Conservation (phyloP, 768 basidiomycete genomes). For the Leccinum subgranulosum region DNA sequence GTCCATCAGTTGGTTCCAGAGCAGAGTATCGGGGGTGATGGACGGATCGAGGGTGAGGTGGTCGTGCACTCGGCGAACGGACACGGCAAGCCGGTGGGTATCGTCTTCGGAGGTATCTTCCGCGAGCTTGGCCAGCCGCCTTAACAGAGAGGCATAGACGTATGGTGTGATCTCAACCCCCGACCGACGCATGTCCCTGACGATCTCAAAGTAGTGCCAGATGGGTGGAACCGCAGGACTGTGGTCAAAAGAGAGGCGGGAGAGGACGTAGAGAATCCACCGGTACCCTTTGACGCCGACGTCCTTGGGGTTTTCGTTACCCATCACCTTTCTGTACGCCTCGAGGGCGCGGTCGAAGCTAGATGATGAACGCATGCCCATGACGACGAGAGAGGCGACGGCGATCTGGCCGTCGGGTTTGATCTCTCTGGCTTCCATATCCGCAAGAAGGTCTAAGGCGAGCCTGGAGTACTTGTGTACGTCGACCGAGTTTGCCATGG, state of each 20-base stretch:
- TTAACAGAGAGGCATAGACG: slow-evolving; percentile 68
- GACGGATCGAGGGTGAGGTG: slow-evolving; percentile 74
- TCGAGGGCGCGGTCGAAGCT: slow-evolving; percentile 58
- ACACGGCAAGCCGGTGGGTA: slow-evolving; percentile 37
- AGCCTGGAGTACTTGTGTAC: slow-evolving; percentile 46
- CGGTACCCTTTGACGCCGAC: slow-evolving; percentile 60
- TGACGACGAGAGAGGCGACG: slow-evolving; percentile 50
- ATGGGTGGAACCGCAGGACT: slow-evolving; percentile 38
- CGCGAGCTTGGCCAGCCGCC: slow-evolving; percentile 49
- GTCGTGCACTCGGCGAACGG: slow-evolving; percentile 69
- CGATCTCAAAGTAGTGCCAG: slow-evolving; percentile 67
- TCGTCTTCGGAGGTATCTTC: slow-evolving; percentile 23
- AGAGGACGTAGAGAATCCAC: slow-evolving; percentile 62
- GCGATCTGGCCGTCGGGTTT: slow-evolving; percentile 43
- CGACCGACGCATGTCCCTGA: slow-evolving; percentile 73
- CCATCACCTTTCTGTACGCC: slow-evolving; percentile 48
- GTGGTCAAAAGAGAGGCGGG: slow-evolving; percentile 51
- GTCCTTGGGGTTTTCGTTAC: slow-evolving; percentile 23
- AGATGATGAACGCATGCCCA: slow-evolving; percentile 63
- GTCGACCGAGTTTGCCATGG: slow-evolving; percentile 43
- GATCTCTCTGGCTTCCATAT: slow-evolving; percentile 59
- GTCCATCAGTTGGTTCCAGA: slow-evolving; percentile 88
- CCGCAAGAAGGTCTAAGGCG: slow-evolving; percentile 52
- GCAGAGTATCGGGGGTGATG: slow-evolving; percentile 62
- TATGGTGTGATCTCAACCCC: slow-evolving; percentile 55